Evolutionary conservation across 179 eudicot genomes (phyloP).

Genomic region (Nepenthes alata): DNA sequence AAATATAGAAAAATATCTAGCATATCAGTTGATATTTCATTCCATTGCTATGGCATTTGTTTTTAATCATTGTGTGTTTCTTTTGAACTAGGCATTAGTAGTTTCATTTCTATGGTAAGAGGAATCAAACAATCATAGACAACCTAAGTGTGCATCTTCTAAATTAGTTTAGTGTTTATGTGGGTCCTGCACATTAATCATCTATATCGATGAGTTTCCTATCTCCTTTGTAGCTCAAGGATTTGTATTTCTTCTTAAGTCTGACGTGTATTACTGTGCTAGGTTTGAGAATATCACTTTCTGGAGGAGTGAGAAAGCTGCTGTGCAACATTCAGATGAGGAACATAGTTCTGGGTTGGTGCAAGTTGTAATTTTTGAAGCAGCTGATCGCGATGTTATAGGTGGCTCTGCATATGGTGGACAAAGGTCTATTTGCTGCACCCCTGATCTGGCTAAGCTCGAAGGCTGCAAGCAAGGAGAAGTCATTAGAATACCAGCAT

Average conservation of each 20-base stretch:
- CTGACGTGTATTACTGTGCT: conserved; percentile 7
- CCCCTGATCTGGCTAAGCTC: conserved; percentile 93
- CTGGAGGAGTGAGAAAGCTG: conserved; percentile 73
- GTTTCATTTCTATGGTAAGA: too few species aligned
- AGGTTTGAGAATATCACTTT: conserved; percentile 91
- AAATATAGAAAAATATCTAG: too few species aligned
- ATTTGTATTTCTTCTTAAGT: neutral
- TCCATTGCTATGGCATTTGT: too few species aligned
- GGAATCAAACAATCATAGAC: too few species aligned
- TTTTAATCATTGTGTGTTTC: too few species aligned
- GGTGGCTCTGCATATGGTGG: conserved; percentile 99
- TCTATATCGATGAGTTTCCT: neutral
- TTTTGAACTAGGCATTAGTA: too few species aligned
- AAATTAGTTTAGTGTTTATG: neutral
- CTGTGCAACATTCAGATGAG: conserved; percentile 31
- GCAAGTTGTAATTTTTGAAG: conserved; percentile 79
- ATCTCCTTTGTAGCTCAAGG: neutral
- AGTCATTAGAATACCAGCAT: conserved; percentile 63
- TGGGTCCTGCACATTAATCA: neutral
- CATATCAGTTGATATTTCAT: too few species aligned
- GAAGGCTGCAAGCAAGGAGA: conserved; percentile 95
- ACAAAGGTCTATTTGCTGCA: conserved; percentile 93
- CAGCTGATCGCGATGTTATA: conserved; percentile 88
- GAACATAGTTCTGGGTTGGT: conserved; percentile 66
- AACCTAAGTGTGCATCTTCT: too few species aligned